Conservation (phyloP, 179 eudicot species). For the Beta lomatogona region DNA sequence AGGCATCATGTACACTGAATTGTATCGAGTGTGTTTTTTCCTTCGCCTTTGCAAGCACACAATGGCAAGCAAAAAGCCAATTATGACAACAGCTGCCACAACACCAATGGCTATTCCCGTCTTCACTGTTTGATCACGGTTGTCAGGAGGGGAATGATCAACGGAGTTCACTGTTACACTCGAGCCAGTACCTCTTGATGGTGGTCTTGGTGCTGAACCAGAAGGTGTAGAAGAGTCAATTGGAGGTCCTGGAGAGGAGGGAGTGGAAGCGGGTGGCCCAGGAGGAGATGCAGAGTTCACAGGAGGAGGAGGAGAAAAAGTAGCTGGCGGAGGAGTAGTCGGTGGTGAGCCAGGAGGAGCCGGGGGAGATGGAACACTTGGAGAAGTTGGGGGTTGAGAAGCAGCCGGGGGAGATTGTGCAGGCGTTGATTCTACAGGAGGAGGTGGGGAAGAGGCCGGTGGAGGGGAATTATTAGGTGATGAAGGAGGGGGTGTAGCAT, state of each 20-base stretch:
- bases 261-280: slow-evolving; percentile 35
- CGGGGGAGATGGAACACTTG: slow-evolving; percentile 18
- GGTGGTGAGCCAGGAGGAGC: slow-evolving; percentile 16
- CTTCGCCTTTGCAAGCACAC: slow-evolving; percentile 55
- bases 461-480: slow-evolving; percentile 40
- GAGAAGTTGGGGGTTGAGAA: slow-evolving; percentile 14
- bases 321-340: slow-evolving; percentile 14
- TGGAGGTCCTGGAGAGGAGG: slow-evolving; percentile 34
- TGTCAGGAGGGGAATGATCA: neutral
- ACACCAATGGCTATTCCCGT: slow-evolving; percentile 58
- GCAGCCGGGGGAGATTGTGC: slow-evolving; percentile 13
- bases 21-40: slow-evolving; percentile 44
- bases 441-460: slow-evolving; percentile 39
- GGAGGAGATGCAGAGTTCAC: slow-evolving; percentile 32
- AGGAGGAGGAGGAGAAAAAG: slow-evolving; percentile 29
- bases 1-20: slow-evolving; percentile 52
- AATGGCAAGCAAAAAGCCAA: slow-evolving; percentile 50
- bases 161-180: slow-evolving; percentile 25
- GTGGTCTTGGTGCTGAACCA: slow-evolving; percentile 41
- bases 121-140: slow-evolving; percentile 17
- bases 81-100: slow-evolving; percentile 54
- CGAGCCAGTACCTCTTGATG: slow-evolving; percentile 34
- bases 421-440: slow-evolving; percentile 37
- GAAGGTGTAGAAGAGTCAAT: slow-evolving; percentile 37
- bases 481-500: slow-evolving; percentile 33